Evolutionary conservation across 768 basidiomycete genomes (phyloP).

Genomic region (Boletus bicolor): DNA sequence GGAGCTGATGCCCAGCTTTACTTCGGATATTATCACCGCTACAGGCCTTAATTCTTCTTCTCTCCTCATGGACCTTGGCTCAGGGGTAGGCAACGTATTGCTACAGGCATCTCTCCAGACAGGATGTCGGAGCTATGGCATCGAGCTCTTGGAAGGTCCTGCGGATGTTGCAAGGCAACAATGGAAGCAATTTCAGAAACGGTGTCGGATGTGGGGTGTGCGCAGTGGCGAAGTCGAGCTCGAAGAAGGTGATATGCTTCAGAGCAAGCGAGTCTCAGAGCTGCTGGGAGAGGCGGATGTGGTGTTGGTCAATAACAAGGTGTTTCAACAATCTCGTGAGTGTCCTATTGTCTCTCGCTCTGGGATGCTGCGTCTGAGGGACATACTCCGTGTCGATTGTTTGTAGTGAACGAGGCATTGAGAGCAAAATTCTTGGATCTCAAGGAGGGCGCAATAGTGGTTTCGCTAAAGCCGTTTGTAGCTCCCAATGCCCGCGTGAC

Average conservation of each 20-base stretch:
- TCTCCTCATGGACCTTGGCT: conserved; percentile 80
- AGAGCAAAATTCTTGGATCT: conserved; percentile 90
- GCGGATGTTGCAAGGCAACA: conserved; percentile 78
- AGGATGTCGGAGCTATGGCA: conserved; percentile 74
- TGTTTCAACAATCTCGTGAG: conserved; percentile 71
- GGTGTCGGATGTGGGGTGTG: conserved; percentile 93
- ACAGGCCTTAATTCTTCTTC: conserved; percentile 51
- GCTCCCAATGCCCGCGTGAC: conserved; percentile 74
- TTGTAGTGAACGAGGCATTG: conserved; percentile 79
- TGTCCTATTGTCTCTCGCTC: conserved; percentile 18
- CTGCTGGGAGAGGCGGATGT: conserved; percentile 83
- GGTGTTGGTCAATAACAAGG: conserved; percentile 87
- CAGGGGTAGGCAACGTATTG: conserved; percentile 83
- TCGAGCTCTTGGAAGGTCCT: conserved; percentile 76
- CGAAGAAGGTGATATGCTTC: conserved; percentile 84
- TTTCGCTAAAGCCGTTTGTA: conserved; percentile 86
- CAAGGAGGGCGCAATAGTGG: conserved; percentile 87
- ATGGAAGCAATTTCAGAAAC: conserved; percentile 65
- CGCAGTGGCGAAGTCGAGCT: conserved; percentile 70
- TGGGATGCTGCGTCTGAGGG: not conserved
- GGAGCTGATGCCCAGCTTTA: conserved; percentile 79
- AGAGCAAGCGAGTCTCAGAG: conserved; percentile 59
- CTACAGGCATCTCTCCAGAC: conserved; percentile 79
- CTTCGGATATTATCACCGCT: conserved; percentile 50
- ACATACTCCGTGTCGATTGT: not conserved